Percentiles rank a stretch among this genome's conserved stretches.
phyloP scores from a whole-genome alignment of 805 yeast species.

The Lachancea waltii region DNA sequence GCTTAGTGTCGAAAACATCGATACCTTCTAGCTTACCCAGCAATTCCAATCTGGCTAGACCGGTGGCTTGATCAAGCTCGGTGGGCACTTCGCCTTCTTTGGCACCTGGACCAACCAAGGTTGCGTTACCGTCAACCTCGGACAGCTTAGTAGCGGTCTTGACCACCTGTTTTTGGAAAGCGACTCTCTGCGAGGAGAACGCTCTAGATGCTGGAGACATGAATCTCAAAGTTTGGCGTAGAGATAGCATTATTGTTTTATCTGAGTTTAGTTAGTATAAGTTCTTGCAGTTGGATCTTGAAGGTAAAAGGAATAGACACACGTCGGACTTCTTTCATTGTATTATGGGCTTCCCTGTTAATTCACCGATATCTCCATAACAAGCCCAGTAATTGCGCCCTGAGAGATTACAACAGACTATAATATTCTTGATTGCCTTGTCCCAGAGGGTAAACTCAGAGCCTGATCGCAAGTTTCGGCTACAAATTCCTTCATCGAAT shows the following conservation, averaged over 20 bases:
- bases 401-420: no score
- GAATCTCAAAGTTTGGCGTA: conserved; percentile 31
- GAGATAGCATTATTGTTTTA: conserved; percentile 30
- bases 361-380: conserved; percentile 5
- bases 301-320: no score
- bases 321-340: no score
- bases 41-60: conserved; percentile 93
- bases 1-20: conserved; percentile 84
- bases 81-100: conserved; percentile 79
- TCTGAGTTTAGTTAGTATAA: neutral
- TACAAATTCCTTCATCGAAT: no score
- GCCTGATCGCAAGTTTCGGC: no score
- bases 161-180: conserved; percentile 36
- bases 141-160: conserved; percentile 62
- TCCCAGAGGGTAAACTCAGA: no score
- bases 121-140: conserved; percentile 71
- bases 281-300: no score
- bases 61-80: conserved; percentile 94
- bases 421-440: no score
- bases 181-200: conserved; percentile 29
- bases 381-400: no score
- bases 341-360: neutral
- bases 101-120: conserved; percentile 90
- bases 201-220: conserved; percentile 32
- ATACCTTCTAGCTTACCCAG: conserved; percentile 94